Evolutionary conservation across 1,284 basidiomycete genomes (phyloP), one percentile per base, ranked within the genome.

Genomic region (Leccinum subrobustum): DNA sequence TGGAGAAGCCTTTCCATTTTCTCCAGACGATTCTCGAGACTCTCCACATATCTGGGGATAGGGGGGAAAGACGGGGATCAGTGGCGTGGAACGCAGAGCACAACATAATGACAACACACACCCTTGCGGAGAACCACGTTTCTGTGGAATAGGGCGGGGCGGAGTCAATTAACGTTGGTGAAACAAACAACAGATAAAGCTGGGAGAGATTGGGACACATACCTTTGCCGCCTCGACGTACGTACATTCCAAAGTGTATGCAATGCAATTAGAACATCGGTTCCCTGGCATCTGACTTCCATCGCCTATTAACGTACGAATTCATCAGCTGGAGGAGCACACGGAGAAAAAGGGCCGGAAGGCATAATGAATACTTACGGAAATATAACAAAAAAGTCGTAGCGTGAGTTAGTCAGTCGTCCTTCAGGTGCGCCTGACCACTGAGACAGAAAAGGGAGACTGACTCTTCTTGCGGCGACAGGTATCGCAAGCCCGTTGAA

Each of bases 71-170:
- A 58, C n/a, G 31, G 18, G 44, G 42, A 29, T 50, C 5, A 58
- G 37, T 31, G 6, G 9, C 5, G 23, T 6, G 23, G 11, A 48
- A 14, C 47, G 47, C 23, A 48, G 47, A 8, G 23, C 14, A 48
- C 7, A 8, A 1, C n/a, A 18, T 18, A n/a, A 27, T 2, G 11
- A 20, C 31, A 37, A 29, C 11, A 69, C 66, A 23, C 33, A 94
- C 83, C 91, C 92, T 77, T 94, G 92, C 1, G 92, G 89, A 29
- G 92, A 90, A 2, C 92, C 91, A 42, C 92, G 86, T 78, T 92
- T 90, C 84, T 93, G n/a, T 16, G n/a, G 6, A 29, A 29, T 16
- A 18, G 6, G 1, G 47, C 29, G 18, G 64, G 51, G 42, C 4
- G 18, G 25, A 27, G 31, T 60, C 29, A 57, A 51, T 29, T 42